Conservation (phyloP, 2,329 filamentous ascomycete species). For the Penicillium glabrum region DNA sequence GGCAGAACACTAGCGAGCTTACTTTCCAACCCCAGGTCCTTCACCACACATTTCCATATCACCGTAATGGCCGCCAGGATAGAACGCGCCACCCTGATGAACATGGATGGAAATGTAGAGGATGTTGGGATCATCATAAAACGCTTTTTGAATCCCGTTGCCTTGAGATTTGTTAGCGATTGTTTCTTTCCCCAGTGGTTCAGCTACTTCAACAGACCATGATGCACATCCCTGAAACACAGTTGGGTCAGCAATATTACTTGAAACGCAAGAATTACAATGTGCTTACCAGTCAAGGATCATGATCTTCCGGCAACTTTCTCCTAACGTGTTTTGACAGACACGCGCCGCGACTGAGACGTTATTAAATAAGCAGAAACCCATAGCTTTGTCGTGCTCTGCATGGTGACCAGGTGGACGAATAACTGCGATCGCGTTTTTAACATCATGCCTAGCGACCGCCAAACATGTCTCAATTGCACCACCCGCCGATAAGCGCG, state of each 20-base stretch:
- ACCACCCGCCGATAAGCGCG: conserved; percentile 81
- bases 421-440: conserved; percentile 94
- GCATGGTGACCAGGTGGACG: conserved; percentile 94
- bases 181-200: conserved; percentile 3
- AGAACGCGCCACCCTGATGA: conserved; percentile 79
- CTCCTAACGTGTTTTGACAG: conserved; percentile 78
- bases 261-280: neutral
- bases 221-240: conserved; percentile 62
- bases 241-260: neutral
- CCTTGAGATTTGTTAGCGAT: conserved; percentile 50
- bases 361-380: conserved; percentile 98
- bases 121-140: conserved; percentile 91
- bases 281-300: conserved; percentile 86
- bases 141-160: conserved; percentile 94
- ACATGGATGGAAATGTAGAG: conserved; percentile 95
- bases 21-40: conserved; percentile 33
- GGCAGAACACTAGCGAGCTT: neutral
- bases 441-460: conserved; percentile 79
- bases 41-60: conserved; percentile 61
- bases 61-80: conserved; percentile 65
- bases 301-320: conserved; percentile 80
- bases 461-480: conserved; percentile 94
- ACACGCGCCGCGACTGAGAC: conserved; percentile 89
- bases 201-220: conserved; percentile 45
- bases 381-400: conserved; percentile 80